Conservation (phyloP, 345 rosid genomes). For the Bruguiera parviflora region DNA sequence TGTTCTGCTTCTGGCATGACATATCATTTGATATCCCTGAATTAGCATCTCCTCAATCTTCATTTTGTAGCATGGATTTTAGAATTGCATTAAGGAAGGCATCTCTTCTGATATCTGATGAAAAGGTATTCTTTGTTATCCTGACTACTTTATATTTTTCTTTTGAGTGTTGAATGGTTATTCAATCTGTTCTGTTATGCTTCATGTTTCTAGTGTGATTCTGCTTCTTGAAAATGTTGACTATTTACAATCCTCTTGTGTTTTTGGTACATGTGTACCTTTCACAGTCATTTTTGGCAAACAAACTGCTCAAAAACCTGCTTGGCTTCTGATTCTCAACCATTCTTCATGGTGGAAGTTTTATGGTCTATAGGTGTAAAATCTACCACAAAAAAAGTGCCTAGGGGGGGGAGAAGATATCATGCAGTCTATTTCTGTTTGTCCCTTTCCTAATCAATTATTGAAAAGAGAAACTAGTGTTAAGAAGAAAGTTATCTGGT, state of each 20-base stretch:
- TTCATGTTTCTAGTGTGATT: neutral
- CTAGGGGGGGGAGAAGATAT: too few relatives aligned
- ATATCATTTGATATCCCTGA: conserved; percentile 46
- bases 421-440: neutral
- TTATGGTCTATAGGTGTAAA: too few relatives aligned
- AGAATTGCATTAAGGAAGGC: conserved; percentile 52
- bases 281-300: too few relatives aligned
- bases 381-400: too few relatives aligned
- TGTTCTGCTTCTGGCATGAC: conserved; percentile 63
- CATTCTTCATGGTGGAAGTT: too few relatives aligned
- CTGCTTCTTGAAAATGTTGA: neutral
- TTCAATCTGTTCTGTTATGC: conserved; percentile 1
- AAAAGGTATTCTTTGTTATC: conserved; percentile 55
- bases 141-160: neutral
- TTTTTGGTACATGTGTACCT: neutral
- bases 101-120: conserved; percentile 78
- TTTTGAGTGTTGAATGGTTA: conserved; percentile 9
- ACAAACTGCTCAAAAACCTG: neutral
- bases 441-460: neutral
- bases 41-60: conserved; percentile 46
- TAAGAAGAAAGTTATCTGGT: neutral
- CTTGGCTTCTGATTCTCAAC: neutral
- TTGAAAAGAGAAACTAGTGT: neutral
- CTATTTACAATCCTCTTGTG: too few relatives aligned
- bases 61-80: conserved; percentile 36